phyloP scores from a whole-genome alignment of 306 rosid species.

The Cucurbita ficifolia region DNA sequence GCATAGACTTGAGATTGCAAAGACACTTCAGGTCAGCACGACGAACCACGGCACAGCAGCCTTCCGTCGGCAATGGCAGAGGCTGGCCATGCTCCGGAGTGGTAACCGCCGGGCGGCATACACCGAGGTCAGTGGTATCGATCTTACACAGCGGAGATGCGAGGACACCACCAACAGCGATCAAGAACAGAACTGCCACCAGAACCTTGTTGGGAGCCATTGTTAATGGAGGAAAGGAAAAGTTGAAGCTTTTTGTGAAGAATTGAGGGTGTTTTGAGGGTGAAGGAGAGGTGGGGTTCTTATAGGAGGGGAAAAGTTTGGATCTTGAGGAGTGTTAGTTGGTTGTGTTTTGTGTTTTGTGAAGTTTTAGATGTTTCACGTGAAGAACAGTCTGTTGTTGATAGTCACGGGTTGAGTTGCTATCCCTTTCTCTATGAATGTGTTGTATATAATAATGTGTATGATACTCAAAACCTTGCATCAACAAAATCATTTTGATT shows the following conservation, averaged over 20 bases:
- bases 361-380: neutral
- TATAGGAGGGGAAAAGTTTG: neutral
- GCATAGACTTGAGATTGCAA: conserved; percentile 27
- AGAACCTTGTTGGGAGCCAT: neutral
- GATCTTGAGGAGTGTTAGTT: neutral
- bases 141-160: conserved; percentile 28
- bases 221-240: neutral
- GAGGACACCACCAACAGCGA: conserved; percentile 7
- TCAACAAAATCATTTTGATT: no score
- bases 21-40: conserved; percentile 36
- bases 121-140: conserved; percentile 13
- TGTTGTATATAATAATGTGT: no score
- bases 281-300: neutral
- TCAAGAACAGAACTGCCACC: conserved; percentile 10
- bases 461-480: no score
- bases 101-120: conserved; percentile 34
- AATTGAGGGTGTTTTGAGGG: neutral
- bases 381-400: neutral
- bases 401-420: neutral
- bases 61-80: conserved; percentile 23
- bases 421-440: no score
- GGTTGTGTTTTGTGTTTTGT: no score
- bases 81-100: conserved; percentile 10
- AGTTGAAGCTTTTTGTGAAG: neutral
- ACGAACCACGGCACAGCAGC: conserved; percentile 37